These are phyloP conservation scores for Glycine latifolia DNA, from an alignment of 306 rosid species.

Conservation along the genomic window DNA sequence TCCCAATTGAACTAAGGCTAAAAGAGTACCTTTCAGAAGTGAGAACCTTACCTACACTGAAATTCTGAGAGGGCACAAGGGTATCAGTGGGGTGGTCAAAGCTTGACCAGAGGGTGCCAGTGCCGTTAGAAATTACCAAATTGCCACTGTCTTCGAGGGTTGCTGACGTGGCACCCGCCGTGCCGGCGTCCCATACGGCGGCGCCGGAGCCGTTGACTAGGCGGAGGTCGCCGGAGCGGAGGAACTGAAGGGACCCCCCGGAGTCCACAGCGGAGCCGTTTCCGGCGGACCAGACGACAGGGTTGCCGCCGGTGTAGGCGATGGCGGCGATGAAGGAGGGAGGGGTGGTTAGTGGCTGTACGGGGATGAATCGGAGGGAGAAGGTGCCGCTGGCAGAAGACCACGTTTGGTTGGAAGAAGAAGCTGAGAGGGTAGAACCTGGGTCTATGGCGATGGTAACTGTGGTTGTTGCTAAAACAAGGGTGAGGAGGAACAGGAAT, in stretches of 20 bases:
- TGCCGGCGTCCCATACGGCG: conserved; percentile 65
- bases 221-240: conserved; percentile 60
- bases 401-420: conserved; percentile 57
- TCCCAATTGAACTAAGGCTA: conserved; percentile 51
- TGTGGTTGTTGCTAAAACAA: conserved; percentile 28
- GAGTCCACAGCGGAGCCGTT: conserved; percentile 58
- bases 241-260: conserved; percentile 59
- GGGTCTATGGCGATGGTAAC: conserved; percentile 32
- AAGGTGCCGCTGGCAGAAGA: conserved; percentile 50
- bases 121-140: conserved; percentile 53
- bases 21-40: conserved; percentile 66
- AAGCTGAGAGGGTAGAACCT: conserved; percentile 65
- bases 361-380: conserved; percentile 60
- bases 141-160: conserved; percentile 58
- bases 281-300: conserved; percentile 76
- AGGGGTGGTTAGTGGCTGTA: conserved; percentile 59
- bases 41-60: conserved; percentile 52
- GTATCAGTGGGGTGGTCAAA: conserved; percentile 74
- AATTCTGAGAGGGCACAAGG: conserved; percentile 66
- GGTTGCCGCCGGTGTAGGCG: conserved; percentile 57
- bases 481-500: conserved; percentile 19
- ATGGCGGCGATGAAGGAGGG: conserved; percentile 66
- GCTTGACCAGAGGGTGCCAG: conserved; percentile 64
- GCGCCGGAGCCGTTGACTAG: conserved; percentile 68
- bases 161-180: conserved; percentile 66